A percentile compares a stretch with the other conserved stretches of the same genome.
Evolutionary conservation across 306 rosid genomes (phyloP).

Genomic region (Herpetospermum pedunculosum): DNA sequence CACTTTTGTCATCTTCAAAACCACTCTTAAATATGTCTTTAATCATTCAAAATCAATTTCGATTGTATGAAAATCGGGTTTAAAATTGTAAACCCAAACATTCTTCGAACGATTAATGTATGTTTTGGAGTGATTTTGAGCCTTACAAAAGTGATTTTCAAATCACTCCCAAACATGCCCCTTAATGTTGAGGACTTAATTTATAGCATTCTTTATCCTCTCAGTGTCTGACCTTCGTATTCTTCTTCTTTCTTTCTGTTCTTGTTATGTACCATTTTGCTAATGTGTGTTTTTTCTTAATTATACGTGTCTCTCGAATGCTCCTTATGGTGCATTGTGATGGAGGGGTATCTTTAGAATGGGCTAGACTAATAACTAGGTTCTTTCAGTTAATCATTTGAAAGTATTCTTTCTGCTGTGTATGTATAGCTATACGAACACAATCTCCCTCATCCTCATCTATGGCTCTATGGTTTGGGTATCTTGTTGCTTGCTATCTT

Average conservation of each 20-base stretch:
- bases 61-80: no score
- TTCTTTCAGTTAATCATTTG: neutral
- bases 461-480: neutral
- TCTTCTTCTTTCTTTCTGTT: neutral
- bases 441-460: neutral
- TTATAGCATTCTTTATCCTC: neutral
- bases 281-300: neutral
- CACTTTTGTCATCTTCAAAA: no score
- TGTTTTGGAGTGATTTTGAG: no score
- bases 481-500: neutral
- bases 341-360: neutral
- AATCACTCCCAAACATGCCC: no score
- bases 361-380: neutral
- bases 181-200: neutral
- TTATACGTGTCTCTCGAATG: neutral
- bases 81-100: no score
- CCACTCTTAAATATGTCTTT: no score
- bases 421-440: conserved; percentile 5
- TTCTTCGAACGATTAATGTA: no score
- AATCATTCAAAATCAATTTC: no score
- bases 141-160: no score
- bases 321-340: neutral
- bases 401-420: neutral
- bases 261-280: neutral
- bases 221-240: neutral